These are phyloP conservation scores for Pseudocercospora fuligena DNA, from an alignment of 2,329 filamentous ascomycete genomes.

Conservation along the genomic window DNA sequence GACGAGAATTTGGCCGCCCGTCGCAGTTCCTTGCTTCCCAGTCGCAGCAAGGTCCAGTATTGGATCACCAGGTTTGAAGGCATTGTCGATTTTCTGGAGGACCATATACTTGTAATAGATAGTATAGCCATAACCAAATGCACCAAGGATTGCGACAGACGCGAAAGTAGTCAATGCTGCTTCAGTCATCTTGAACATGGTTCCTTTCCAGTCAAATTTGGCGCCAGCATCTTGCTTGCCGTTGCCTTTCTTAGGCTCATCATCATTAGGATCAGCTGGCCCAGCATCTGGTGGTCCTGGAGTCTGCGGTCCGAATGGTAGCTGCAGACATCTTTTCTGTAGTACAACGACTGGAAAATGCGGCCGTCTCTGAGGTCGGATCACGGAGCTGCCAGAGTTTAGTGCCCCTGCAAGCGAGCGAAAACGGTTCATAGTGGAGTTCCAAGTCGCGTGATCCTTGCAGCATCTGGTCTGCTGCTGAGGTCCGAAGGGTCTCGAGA, in stretches of 20 bases:
- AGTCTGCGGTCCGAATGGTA: constrained; percentile 23
- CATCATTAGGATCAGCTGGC: constrained; percentile 25
- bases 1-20: constrained; percentile 36
- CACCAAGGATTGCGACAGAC: constrained; percentile 54
- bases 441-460: neutral
- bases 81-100: constrained; percentile 88
- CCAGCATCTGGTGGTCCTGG: constrained; percentile 30
- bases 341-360: neutral
- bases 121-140: constrained; percentile 69
- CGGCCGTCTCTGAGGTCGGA: constrained; percentile 15
- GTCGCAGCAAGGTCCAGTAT: constrained; percentile 65
- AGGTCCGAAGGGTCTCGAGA: neutral
- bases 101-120: constrained; percentile 79
- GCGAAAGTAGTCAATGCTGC: constrained; percentile 56
- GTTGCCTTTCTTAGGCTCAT: constrained; percentile 17
- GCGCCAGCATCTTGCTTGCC: constrained; percentile 20
- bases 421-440: constrained; percentile 17
- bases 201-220: constrained; percentile 38
- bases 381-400: constrained; percentile 15
- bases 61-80: constrained; percentile 88
- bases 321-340: constrained; percentile 18
- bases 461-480: neutral
- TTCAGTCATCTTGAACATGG: constrained; percentile 58
- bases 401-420: constrained; percentile 19
- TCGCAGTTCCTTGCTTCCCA: constrained; percentile 36